Conservation (phyloP, 441 rosid genomes). For the Macaranga tanarius region DNA sequence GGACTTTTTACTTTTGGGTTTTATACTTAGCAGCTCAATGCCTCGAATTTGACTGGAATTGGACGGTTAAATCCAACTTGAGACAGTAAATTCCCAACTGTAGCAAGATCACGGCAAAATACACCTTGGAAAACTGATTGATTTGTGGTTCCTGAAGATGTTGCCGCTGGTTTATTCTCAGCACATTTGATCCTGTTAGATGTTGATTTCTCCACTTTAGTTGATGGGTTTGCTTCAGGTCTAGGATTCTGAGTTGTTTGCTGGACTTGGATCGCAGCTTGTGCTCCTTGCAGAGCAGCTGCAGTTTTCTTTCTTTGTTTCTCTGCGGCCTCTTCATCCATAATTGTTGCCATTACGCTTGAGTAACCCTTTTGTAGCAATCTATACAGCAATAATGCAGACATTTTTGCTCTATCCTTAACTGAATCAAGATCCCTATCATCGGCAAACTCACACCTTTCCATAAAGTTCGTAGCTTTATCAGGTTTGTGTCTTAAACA, state of each 20-base stretch:
- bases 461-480: conserved; percentile 59
- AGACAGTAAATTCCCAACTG: conserved; percentile 68
- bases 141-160: conserved; percentile 31
- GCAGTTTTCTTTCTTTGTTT: conserved; percentile 54
- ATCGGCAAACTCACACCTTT: conserved; percentile 73
- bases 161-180: conserved; percentile 26
- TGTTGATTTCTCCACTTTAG: conserved; percentile 28
- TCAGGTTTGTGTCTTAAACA: conserved; percentile 77
- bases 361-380: conserved; percentile 78
- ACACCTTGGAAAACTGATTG: conserved; percentile 68
- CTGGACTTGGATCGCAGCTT: conserved; percentile 47
- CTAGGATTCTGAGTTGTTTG: conserved; percentile 33
- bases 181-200: conserved; percentile 22
- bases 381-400: conserved; percentile 71
- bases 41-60: conserved; percentile 74
- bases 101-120: conserved; percentile 82
- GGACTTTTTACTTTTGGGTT: conserved; percentile 14
- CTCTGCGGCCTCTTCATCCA: conserved; percentile 67
- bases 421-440: conserved; percentile 64
- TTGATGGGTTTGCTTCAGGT: conserved; percentile 17
- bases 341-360: conserved; percentile 50
- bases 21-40: conserved; percentile 65
- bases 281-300: conserved; percentile 43
- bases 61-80: conserved; percentile 79
- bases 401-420: conserved; percentile 70